Conservation (phyloP, 768 basidiomycete species). For the Mycena haematopus region DNA sequence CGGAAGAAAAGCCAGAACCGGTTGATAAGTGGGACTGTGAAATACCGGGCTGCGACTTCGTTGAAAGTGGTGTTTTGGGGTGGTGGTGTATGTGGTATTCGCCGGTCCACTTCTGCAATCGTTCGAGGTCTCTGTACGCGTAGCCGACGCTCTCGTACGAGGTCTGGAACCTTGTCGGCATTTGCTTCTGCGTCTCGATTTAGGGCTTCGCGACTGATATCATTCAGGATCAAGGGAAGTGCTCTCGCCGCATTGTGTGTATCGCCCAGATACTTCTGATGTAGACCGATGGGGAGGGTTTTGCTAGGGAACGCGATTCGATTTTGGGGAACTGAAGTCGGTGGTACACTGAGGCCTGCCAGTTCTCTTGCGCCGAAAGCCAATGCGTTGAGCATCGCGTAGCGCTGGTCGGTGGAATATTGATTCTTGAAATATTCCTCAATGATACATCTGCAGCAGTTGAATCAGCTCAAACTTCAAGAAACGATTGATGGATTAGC, state of each 20-base stretch:
- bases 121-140: slow-evolving; percentile 59
- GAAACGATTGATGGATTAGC: slow-evolving; percentile 38
- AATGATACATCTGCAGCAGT: slow-evolving; percentile 66
- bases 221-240: slow-evolving; percentile 67
- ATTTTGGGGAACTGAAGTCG: slow-evolving; percentile 38
- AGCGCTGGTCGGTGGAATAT: slow-evolving; percentile 88
- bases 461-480: not conserved
- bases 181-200: slow-evolving; percentile 62
- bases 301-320: slow-evolving; percentile 80
- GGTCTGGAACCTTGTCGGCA: slow-evolving; percentile 60
- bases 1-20: slow-evolving; percentile 95
- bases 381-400: slow-evolving; percentile 83
- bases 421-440: slow-evolving; percentile 96
- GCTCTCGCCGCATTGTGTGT: slow-evolving; percentile 43
- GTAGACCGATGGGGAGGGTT: slow-evolving; percentile 72
- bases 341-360: slow-evolving; percentile 52
- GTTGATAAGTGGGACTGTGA: slow-evolving; percentile 89
- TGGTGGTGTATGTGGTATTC: slow-evolving; percentile 10
- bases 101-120: slow-evolving; percentile 50
- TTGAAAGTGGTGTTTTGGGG: slow-evolving; percentile 53
- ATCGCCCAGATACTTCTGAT: slow-evolving; percentile 65
- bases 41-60: slow-evolving; percentile 83
- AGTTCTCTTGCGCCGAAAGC: slow-evolving; percentile 88
- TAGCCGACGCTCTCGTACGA: slow-evolving; percentile 78
- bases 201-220: slow-evolving; percentile 67